A percentile compares a stretch with the other conserved stretches of the same genome.
Evolutionary conservation across 2,329 filamentous ascomycete species (phyloP).

Genomic region (Monilinia fructigena): DNA sequence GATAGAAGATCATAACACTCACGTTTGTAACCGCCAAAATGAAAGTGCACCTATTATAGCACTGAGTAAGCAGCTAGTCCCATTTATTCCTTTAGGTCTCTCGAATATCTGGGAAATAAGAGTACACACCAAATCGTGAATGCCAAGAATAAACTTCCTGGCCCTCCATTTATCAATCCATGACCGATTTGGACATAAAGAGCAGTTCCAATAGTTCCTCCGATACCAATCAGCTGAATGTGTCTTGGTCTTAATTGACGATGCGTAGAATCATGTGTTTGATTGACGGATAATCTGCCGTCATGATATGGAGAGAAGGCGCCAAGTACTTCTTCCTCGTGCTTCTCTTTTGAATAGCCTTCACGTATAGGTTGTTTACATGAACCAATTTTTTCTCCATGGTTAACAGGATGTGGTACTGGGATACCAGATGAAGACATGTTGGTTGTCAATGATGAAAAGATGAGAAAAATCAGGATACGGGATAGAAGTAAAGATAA

Average conservation of each 20-base stretch:
- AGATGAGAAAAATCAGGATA: not conserved
- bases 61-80: slow-evolving; percentile 42
- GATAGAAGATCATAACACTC: slow-evolving; percentile 30
- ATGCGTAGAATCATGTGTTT: slow-evolving; percentile 37
- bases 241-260: slow-evolving; percentile 44
- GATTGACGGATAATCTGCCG: slow-evolving; percentile 24
- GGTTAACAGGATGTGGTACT: slow-evolving; percentile 25
- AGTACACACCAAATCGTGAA: slow-evolving; percentile 54
- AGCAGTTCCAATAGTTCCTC: slow-evolving; percentile 63
- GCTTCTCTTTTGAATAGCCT: slow-evolving; percentile 26
- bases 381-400: slow-evolving; percentile 26
- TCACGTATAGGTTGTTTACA: slow-evolving; percentile 23
- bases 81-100: not conserved
- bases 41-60: slow-evolving; percentile 53
- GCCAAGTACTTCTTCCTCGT: slow-evolving; percentile 30
- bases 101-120: not conserved
- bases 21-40: slow-evolving; percentile 57
- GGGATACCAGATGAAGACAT: slow-evolving; percentile 33
- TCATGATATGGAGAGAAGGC: slow-evolving; percentile 14
- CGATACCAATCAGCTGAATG: slow-evolving; percentile 51
- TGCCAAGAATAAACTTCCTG: slow-evolving; percentile 56
- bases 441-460: not conserved
- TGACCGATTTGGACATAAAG: slow-evolving; percentile 54
- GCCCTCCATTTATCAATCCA: slow-evolving; percentile 58
- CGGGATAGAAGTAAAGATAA: not conserved